Evolutionary conservation across 1,284 basidiomycete species (phyloP).

Genomic region (Austroboletus niveus): DNA sequence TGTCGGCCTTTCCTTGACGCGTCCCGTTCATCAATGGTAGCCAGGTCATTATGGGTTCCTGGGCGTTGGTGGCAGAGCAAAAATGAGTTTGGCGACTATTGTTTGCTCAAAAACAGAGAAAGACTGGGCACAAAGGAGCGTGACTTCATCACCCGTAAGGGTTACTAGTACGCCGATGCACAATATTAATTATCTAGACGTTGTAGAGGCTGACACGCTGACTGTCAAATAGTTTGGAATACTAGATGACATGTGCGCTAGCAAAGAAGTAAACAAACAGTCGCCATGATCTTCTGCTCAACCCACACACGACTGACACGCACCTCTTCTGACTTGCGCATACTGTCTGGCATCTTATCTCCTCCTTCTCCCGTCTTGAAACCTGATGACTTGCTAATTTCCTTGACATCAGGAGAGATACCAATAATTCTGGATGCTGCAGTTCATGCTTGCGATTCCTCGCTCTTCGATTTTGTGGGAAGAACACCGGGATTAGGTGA

Average conservation of each 20-base stretch:
- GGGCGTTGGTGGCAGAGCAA: slow-evolving; percentile 58
- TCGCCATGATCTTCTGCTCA: slow-evolving; percentile 15
- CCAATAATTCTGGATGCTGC: slow-evolving; percentile 48
- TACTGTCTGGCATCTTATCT: slow-evolving; percentile 29
- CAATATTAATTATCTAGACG: slow-evolving; percentile 6
- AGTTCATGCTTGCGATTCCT: slow-evolving; percentile 5
- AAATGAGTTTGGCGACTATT: slow-evolving; percentile 73
- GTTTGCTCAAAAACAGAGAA: slow-evolving; percentile 56
- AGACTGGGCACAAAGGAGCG: slow-evolving; percentile 42
- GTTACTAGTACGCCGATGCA: slow-evolving; percentile 8
- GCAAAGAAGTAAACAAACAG: background rate
- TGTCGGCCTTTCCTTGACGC: slow-evolving; percentile 84
- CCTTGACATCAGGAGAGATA: slow-evolving; percentile 52
- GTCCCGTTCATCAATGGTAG: slow-evolving; percentile 66
- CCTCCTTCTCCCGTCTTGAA: slow-evolving; percentile 51
- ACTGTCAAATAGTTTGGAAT: slow-evolving; percentile 20
- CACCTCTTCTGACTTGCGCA: slow-evolving; percentile 37
- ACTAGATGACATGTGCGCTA: slow-evolving; percentile 7
- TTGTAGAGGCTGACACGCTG: slow-evolving; percentile 20
- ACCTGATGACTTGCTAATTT: slow-evolving; percentile 37
- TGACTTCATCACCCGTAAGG: slow-evolving; percentile 17
- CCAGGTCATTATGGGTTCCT: slow-evolving; percentile 78
- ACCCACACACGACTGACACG: slow-evolving; percentile 26
- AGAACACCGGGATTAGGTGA: slow-evolving; percentile 1
- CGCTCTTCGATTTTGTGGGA: background rate